Evolutionary conservation across 2,329 filamentous ascomycete genomes (phyloP), one percentile per base, ranked within the genome.

Genomic region (Fulvia fulva): DNA sequence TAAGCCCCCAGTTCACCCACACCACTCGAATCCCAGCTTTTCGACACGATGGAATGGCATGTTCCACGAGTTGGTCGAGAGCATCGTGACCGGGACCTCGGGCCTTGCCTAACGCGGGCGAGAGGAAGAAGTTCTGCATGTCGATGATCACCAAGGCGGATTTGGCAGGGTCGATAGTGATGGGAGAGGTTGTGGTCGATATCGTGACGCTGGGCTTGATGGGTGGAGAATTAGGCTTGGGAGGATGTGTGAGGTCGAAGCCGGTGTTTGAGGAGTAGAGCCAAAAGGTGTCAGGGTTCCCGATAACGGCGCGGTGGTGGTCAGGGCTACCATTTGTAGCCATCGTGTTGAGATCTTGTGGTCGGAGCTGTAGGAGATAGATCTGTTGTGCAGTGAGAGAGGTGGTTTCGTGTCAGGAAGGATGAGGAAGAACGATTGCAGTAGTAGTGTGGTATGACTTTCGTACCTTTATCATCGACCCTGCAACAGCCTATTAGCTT

Each of bases 1-100:
- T 81, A 37, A 85, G 71, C 2, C 82, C 82, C 83, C 82, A 86
- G 64, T 82, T 84, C 45, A 83, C 72, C 80, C 80, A 83, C 21
- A 83, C 69, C 21, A 83, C 53, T 67, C 78, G 73, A 19, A 85
- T 76, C 1, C 78, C 81, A n/a, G 75, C 73, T 55, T 77, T 73
- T 46, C 82, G 73, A 37, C 81, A 83, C 34, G 75, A 77, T 7
- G 77, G 77, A 22, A 80, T 75, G 5, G 74, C 76, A 30, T 75
- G 73, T 51, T 74, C 63, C 19, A 82, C 70, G 0, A 81, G 71
- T 34, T 71, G 67, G 19, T 73, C 57, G 64, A 76, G 54, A 63
- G 81, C 69, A 64, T 73, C 51, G 72, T 80, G 63, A 61, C 78
- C 73, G 68, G 72, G 34, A 67, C 81, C 66, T 51, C 58, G 61